These are phyloP conservation scores for Cyclotella atomus DNA, from an alignment of 108 stramenopile species.

Conservation along the genomic window DNA sequence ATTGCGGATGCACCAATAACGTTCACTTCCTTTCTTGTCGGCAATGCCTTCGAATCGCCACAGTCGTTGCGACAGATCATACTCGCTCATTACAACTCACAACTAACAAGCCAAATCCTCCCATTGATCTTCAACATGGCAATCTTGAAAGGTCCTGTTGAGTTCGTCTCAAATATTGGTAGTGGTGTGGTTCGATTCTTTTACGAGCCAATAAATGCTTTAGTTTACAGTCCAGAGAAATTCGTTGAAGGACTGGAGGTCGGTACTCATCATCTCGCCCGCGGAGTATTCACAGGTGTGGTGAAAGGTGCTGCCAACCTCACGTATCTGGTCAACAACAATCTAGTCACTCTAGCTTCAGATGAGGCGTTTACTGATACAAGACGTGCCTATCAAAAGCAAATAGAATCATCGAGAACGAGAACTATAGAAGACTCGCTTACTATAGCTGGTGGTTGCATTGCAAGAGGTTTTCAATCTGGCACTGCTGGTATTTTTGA, in stretches of 20 bases:
- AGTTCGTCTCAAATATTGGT: constrained; percentile 85
- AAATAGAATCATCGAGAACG: constrained; percentile 48
- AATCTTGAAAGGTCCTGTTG: constrained; percentile 80
- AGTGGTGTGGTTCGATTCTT: constrained; percentile 84
- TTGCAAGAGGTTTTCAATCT: constrained; percentile 68
- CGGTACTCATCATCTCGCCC: constrained; percentile 74
- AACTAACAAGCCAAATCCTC: constrained; percentile 80
- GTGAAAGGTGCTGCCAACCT: constrained; percentile 80
- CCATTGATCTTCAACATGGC: constrained; percentile 73
- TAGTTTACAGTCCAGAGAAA: constrained; percentile 59
- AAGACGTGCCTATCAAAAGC: constrained; percentile 74
- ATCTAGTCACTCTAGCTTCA: constrained; percentile 72
- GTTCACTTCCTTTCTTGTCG: constrained; percentile 82
- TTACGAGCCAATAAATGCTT: constrained; percentile 85
- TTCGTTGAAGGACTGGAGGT: constrained; percentile 82
- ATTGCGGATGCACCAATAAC: constrained; percentile 79
- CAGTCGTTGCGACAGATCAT: constrained; percentile 64
- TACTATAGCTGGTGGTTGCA: constrained; percentile 65
- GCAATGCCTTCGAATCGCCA: constrained; percentile 84
- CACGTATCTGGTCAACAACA: constrained; percentile 74
- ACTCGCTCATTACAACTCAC: constrained; percentile 79
- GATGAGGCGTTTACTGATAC: constrained; percentile 84
- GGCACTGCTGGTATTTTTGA: constrained; percentile 76
- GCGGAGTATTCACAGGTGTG: constrained; percentile 83
- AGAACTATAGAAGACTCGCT: constrained; percentile 70